Conservation (phyloP, 164 flowering plant species). For the Piper betle region DNA sequence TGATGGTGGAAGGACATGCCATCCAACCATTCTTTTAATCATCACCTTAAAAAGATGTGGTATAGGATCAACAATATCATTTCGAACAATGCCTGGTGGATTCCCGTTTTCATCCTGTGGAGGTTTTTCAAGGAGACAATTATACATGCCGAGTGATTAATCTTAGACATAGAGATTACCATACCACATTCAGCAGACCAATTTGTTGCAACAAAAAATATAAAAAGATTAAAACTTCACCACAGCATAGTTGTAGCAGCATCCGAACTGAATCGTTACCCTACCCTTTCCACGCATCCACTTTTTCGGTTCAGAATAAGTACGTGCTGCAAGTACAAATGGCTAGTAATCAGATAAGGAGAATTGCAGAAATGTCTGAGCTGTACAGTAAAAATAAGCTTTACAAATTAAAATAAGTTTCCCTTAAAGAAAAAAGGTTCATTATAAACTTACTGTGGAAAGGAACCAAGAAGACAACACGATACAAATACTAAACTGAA, state of each 20-base stretch:
- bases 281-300: constrained; percentile 99
- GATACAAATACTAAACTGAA: too few species aligned
- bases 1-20: constrained; percentile 87
- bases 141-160: too few species aligned
- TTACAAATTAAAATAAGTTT: too few species aligned
- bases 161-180: background rate
- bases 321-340: constrained; percentile 42
- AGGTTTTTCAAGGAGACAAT: constrained; percentile 1
- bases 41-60: constrained; percentile 81
- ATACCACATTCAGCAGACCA: background rate
- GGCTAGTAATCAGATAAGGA: background rate
- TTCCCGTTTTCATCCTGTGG: constrained; percentile 84
- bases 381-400: too few species aligned
- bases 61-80: constrained; percentile 60
- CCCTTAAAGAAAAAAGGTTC: too few species aligned
- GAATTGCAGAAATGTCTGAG: too few species aligned
- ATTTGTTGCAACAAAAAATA: background rate
- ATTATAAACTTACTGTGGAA: too few species aligned
- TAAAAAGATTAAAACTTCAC: constrained; percentile 19
- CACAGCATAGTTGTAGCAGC: constrained; percentile 86
- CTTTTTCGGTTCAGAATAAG: constrained; percentile 71
- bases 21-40: constrained; percentile 62
- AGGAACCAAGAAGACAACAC: too few species aligned
- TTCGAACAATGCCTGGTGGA: constrained; percentile 74
- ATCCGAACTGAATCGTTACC: constrained; percentile 88